Conservation (phyloP, 257 asterid genomes). For the Nicotiana otophora region DNA sequence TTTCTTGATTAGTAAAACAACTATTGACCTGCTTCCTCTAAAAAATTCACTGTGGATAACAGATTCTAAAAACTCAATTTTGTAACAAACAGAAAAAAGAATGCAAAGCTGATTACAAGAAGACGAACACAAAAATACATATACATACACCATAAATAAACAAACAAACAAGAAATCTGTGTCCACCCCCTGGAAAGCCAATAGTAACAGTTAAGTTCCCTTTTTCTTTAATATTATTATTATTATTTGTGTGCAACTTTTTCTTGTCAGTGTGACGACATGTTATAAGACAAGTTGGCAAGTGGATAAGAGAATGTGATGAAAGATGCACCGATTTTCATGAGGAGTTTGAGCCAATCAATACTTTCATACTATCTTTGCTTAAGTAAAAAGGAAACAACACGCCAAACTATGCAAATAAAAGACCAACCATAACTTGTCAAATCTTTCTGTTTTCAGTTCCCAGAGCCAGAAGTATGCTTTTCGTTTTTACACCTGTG, state of each 20-base stretch:
- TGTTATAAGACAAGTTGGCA: neutral
- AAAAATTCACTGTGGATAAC: too few species aligned
- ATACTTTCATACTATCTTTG: neutral
- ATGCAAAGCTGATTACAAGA: neutral
- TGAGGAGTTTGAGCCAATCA: neutral
- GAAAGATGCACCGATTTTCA: conserved; percentile 1
- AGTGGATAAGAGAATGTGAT: neutral
- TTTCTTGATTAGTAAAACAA: too few species aligned
- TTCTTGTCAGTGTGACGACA: conserved; percentile 1
- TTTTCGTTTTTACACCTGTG: neutral
- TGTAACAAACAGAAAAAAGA: too few species aligned
- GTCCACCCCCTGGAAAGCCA: conserved; percentile 3
- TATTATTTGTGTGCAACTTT: neutral
- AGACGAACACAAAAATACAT: neutral
- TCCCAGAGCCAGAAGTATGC: neutral
- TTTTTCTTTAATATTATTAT: neutral
- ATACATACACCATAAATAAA: neutral
- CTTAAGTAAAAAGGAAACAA: neutral
- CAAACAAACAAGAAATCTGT: conserved; percentile 2
- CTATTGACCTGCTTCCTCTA: neutral
- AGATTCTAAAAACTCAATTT: too few species aligned
- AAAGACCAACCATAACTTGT: neutral
- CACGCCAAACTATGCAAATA: neutral
- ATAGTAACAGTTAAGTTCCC: neutral
- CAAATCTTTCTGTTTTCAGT: neutral